A percentile compares a stretch with the other conserved stretches of the same genome.
Evolutionary conservation across 139 green algal genomes (phyloP).

Genomic region (Chlorella sp.): DNA sequence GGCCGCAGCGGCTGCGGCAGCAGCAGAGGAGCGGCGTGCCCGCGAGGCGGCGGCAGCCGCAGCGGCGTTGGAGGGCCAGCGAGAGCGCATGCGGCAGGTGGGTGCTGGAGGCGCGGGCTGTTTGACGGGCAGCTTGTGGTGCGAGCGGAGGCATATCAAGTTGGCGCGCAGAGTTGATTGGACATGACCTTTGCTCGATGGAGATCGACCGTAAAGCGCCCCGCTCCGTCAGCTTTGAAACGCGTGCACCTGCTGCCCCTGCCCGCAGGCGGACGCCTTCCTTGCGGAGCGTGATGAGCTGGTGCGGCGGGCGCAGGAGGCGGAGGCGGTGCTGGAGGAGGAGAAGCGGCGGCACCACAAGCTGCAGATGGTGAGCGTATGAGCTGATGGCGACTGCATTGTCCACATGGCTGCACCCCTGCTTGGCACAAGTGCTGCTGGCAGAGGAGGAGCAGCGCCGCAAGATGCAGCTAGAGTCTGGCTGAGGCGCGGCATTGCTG

Average conservation of each 20-base stretch:
- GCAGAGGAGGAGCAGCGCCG: too few species aligned
- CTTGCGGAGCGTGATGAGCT: conserved; percentile 55
- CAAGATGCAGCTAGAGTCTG: too few species aligned
- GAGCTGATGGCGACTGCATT: background rate
- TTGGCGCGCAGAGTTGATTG: too few species aligned
- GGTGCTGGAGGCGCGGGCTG: conserved; percentile 3
- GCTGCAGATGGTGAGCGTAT: conserved; percentile 25
- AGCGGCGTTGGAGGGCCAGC: background rate
- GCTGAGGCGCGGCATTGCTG: too few species aligned
- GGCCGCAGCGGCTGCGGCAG: background rate
- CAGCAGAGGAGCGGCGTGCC: background rate
- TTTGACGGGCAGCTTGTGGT: too few species aligned
- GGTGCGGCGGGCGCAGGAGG: background rate
- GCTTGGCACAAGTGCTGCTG: background rate
- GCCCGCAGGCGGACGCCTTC: conserved; percentile 28
- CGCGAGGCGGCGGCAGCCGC: background rate
- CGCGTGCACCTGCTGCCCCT: conserved; percentile 25
- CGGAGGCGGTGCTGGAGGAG: conserved; percentile 20
- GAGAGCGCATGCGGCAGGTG: conserved; percentile 53
- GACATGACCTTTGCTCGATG: too few species aligned
- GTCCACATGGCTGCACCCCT: background rate
- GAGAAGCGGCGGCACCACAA: background rate
- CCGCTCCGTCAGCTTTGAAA: too few species aligned
- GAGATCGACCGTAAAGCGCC: too few species aligned
- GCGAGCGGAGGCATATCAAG: too few species aligned